Evolutionary conservation across 805 yeast species (phyloP).

Genomic region (Brettanomyces naardenensis): DNA sequence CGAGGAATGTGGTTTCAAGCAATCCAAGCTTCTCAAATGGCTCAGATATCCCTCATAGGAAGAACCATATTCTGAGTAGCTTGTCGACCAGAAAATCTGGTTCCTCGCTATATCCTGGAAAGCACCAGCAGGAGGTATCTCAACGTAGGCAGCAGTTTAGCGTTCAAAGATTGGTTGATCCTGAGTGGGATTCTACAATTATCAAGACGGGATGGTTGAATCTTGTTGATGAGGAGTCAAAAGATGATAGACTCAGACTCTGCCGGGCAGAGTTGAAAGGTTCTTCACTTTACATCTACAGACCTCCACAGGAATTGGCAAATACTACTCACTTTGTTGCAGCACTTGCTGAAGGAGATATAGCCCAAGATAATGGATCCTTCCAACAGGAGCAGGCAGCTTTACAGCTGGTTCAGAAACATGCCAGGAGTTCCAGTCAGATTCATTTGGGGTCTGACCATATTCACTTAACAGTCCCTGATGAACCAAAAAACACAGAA

Average conservation of each 20-base stretch:
- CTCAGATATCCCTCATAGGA: not conserved
- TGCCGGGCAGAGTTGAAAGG: conserved; percentile 67
- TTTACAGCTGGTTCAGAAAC: not conserved
- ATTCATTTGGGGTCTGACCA: too few species aligned
- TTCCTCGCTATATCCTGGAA: not conserved
- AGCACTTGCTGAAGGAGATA: not conserved
- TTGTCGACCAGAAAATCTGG: not conserved
- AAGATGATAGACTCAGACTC: conserved; percentile 31
- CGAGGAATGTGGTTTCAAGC: not conserved
- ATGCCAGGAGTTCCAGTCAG: too few species aligned
- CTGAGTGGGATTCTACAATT: conserved; percentile 26
- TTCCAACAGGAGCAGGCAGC: not conserved
- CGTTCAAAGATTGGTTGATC: conserved; percentile 18
- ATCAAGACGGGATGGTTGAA: conserved; percentile 58
- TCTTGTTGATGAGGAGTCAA: conserved; percentile 26
- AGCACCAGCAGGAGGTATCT: conserved; percentile 2
- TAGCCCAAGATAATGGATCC: not conserved
- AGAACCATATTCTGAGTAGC: not conserved
- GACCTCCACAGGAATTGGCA: conserved; percentile 40
- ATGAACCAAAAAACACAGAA: too few species aligned
- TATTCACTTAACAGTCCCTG: too few species aligned
- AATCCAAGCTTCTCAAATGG: not conserved
- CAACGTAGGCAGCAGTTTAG: not conserved
- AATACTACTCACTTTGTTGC: not conserved
- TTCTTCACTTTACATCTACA: conserved; percentile 53